Percentiles rank a stretch among this genome's conserved stretches.
phyloP scores from a whole-genome alignment of 805 yeast genomes.

The Zygosaccharomyces bisporus region DNA sequence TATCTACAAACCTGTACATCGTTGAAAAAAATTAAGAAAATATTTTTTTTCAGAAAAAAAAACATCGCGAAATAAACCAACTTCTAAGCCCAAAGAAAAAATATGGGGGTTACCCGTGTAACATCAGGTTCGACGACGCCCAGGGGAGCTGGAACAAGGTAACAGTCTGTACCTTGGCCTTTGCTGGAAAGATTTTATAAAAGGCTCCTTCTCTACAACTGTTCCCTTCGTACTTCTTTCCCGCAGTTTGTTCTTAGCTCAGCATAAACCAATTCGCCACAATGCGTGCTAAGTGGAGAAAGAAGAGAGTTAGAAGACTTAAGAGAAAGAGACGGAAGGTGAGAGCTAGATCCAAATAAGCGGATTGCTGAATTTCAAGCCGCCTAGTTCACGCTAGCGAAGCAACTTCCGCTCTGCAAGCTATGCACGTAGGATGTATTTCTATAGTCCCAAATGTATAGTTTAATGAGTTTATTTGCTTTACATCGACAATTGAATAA shows the following conservation, averaged over 20 bases:
- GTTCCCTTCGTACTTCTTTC: conserved; percentile 6
- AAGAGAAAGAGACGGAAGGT: conserved; percentile 99
- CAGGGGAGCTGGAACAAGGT: conserved; percentile 1
- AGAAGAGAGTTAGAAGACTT: conserved; percentile 99
- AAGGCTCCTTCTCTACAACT: conserved; percentile 7
- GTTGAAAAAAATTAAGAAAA: too few species aligned
- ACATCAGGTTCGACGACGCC: conserved; percentile 2
- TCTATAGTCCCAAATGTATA: conserved; percentile 8
- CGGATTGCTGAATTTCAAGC: conserved; percentile 36
- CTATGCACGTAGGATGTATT: conserved; percentile 2
- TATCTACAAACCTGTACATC: too few species aligned
- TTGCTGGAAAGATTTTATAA: conserved; percentile 9
- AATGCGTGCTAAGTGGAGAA: conserved; percentile 99
- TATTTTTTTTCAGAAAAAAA: too few species aligned
- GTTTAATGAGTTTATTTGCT: conserved; percentile 9
- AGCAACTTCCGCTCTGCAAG: conserved; percentile 1
- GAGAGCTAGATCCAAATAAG: conserved; percentile 99
- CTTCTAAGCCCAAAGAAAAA: background rate
- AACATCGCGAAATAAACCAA: background rate
- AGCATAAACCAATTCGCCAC: conserved; percentile 30
- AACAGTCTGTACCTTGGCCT: background rate
- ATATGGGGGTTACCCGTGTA: background rate
- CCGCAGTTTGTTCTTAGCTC: conserved; percentile 1
- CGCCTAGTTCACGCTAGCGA: background rate
- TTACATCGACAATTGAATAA: background rate